These are phyloP conservation scores for Eimeria acervulina DNA, from an alignment of 169 alveolate genomes.

Conservation along the genomic window DNA sequence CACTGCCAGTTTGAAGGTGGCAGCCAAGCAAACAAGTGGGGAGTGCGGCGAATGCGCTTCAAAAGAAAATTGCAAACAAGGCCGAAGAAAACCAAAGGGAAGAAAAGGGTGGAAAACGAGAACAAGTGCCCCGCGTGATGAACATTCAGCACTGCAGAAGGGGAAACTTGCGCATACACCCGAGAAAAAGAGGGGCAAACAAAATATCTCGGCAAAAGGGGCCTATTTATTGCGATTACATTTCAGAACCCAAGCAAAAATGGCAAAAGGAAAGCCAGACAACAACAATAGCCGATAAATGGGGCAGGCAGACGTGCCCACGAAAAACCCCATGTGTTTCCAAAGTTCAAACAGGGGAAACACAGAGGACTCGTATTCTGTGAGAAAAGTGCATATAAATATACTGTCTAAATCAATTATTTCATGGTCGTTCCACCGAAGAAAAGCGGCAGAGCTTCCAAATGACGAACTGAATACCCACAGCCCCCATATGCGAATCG, in stretches of 20 bases:
- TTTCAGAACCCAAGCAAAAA: conserved; percentile 51
- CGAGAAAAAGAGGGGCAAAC: conserved; percentile 14
- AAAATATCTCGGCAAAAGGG: conserved; percentile 52
- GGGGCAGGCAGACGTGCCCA: conserved; percentile 22
- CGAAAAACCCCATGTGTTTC: background rate
- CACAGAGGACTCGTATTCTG: conserved; percentile 28
- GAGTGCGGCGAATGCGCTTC: background rate
- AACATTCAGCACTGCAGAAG: background rate
- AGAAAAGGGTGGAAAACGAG: background rate
- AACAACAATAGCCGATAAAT: conserved; percentile 15
- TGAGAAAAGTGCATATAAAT: background rate
- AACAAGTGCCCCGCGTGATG: conserved; percentile 15
- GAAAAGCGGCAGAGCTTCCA: background rate
- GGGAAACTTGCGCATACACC: background rate
- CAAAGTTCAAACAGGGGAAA: conserved; percentile 29
- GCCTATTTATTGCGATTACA: conserved; percentile 60
- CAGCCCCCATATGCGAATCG: conserved; percentile 28
- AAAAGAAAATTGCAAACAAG: conserved; percentile 33
- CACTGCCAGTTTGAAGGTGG: background rate
- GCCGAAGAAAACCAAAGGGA: conserved; percentile 65
- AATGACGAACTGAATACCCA: conserved; percentile 12
- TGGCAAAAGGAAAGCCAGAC: conserved; percentile 27
- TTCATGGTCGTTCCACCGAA: conserved; percentile 49
- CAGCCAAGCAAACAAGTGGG: conserved; percentile 36
- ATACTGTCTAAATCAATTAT: background rate